Evolutionary conservation across 768 basidiomycete genomes (phyloP).

Genomic region (Russula lepida): DNA sequence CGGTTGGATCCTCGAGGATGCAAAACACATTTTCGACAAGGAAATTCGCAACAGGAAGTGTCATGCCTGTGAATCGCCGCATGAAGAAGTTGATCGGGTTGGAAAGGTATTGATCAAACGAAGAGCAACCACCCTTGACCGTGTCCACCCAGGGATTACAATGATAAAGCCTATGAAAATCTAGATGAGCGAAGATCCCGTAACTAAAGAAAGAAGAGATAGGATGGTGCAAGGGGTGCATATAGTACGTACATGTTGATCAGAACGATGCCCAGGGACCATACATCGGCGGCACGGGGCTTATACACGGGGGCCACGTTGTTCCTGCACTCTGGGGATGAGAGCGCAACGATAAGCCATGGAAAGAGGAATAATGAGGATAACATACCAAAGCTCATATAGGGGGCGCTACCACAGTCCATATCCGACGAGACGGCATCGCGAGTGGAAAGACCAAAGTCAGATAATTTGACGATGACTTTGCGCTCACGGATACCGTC

Average conservation of each 20-base stretch:
- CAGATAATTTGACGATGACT: constrained; percentile 92
- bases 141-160: constrained; percentile 98
- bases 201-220: constrained; percentile 1
- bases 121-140: constrained; percentile 64
- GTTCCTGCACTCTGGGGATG: constrained; percentile 82
- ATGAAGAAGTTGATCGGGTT: constrained; percentile 83
- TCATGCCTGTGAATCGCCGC: constrained; percentile 86
- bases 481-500: constrained; percentile 64
- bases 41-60: constrained; percentile 75
- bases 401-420: constrained; percentile 97
- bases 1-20: constrained; percentile 57
- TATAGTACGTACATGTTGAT: constrained; percentile 77
- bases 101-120: constrained; percentile 73
- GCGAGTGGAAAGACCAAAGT: constrained; percentile 91
- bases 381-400: constrained; percentile 90
- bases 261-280: constrained; percentile 97
- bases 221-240: constrained; percentile 1
- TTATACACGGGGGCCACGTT: constrained; percentile 91
- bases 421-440: constrained; percentile 88
- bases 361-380: neutral
- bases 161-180: constrained; percentile 74
- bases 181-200: constrained; percentile 11
- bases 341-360: constrained; percentile 14
- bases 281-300: constrained; percentile 94
- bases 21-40: constrained; percentile 81